Conservation (phyloP, 202 grass and related monocot species). For the Elaeis oleifera region DNA sequence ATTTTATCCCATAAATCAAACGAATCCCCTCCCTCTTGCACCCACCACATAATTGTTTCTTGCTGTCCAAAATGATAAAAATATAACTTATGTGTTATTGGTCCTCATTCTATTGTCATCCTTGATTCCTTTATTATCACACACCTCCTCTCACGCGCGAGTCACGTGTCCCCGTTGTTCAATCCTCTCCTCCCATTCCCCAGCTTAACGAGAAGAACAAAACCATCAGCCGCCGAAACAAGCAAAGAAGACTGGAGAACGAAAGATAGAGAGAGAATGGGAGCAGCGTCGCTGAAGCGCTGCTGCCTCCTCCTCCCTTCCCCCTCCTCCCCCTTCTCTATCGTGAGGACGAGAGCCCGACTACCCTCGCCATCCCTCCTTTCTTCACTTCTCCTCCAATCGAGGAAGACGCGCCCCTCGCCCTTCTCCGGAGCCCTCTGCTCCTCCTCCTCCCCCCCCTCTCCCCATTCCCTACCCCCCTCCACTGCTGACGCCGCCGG, state of each 20-base stretch:
- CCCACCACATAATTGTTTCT: too few species aligned
- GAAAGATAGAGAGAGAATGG: background rate
- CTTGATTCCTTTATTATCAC: too few species aligned
- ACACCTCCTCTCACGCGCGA: too few species aligned
- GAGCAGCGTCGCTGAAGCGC: constrained; percentile 10
- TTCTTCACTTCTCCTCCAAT: constrained; percentile 1
- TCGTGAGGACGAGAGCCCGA: background rate
- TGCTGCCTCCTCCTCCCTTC: constrained; percentile 10
- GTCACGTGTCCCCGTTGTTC: too few species aligned
- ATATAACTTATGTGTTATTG: too few species aligned
- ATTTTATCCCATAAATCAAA: too few species aligned
- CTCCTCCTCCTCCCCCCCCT: background rate
- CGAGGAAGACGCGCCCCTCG: background rate
- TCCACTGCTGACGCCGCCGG: constrained; percentile 17
- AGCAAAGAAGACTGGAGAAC: background rate
- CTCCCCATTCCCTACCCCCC: constrained; percentile 16
- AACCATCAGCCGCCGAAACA: too few species aligned
- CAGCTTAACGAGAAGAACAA: too few species aligned
- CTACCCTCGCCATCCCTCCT: constrained; percentile 1
- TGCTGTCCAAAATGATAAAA: too few species aligned
- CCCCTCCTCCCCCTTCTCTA: constrained; percentile 22
- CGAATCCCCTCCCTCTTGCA: too few species aligned
- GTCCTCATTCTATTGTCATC: too few species aligned
- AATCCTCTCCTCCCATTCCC: too few species aligned
- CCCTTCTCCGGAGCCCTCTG: constrained; percentile 1